These are phyloP conservation scores for Trichoderma semiorbis DNA, from an alignment of 2,329 filamentous ascomycete genomes.

Conservation along the genomic window DNA sequence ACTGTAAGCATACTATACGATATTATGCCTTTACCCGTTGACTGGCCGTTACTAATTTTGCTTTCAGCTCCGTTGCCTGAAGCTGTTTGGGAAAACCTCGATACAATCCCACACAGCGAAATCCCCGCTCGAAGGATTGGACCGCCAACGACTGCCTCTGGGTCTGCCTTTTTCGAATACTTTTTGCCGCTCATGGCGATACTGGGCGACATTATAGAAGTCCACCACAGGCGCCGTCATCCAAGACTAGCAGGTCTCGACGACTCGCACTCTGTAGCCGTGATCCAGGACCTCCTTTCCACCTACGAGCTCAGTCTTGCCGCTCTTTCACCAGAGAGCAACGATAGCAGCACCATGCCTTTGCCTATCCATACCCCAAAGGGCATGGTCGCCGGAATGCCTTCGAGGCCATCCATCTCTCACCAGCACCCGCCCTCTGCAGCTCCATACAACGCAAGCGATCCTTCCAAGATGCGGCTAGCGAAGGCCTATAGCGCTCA, in stretches of 20 bases:
- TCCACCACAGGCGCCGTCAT: constrained; percentile 43
- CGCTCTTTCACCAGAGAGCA: constrained; percentile 27
- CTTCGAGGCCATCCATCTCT: constrained; percentile 17
- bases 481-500: constrained; percentile 47
- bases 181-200: constrained; percentile 49
- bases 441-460: constrained; percentile 21
- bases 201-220: constrained; percentile 47
- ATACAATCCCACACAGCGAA: constrained; percentile 28
- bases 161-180: constrained; percentile 47
- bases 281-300: constrained; percentile 36
- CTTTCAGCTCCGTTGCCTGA: constrained; percentile 38
- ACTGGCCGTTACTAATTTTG: background rate
- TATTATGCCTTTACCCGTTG: too few relatives aligned
- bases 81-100: constrained; percentile 38
- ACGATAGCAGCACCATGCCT: constrained; percentile 12
- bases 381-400: constrained; percentile 3
- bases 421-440: constrained; percentile 14
- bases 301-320: constrained; percentile 39
- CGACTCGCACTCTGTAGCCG: constrained; percentile 32
- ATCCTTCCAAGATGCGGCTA: constrained; percentile 35
- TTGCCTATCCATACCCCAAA: constrained; percentile 8
- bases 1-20: constrained; percentile 24
- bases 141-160: constrained; percentile 38
- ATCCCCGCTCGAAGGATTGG: constrained; percentile 36
- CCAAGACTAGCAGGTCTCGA: constrained; percentile 39